Evolutionary conservation across 1,139 yeast genomes (phyloP), one percentile per base, ranked within the genome.

Genomic region (Yamadazyma trypodendri): DNA sequence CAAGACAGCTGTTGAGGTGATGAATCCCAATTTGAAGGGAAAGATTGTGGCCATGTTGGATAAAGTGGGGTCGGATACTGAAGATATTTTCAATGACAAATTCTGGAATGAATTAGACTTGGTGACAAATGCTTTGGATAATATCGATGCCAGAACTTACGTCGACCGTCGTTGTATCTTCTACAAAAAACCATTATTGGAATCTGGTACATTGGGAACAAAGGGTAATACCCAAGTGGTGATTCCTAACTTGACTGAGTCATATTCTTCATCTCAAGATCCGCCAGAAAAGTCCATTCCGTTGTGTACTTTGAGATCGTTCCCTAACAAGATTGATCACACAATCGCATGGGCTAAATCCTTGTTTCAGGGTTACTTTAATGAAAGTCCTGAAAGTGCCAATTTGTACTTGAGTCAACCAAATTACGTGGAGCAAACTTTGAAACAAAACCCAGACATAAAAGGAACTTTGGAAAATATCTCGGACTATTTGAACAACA

Each of bases 341-440:
- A 94, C 99, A 1, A 92, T 92, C 66, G 97, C 98, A 11, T 92
- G 99, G 99, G 96, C 97, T 17, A 92, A 94, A 68, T 82, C 90
- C 16, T 73, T 89, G 55, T 92, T 92, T 75, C 95, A 86, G 70
- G 96, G 94, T n/a, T 87, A 81, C 58, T 92, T 92, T 61, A 75
- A 81, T 29, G 96, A 92, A 45, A 77, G 90, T 20, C 94, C 96
- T 18, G 96, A 88, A 63, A 88, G 89, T 53, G 97, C 90, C 41
- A 92, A 92, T 61, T 67, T 88, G 56, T 92, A 89, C 61, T 70
- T 94, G 58, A 75, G 92, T 32, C 97, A 92, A 63, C 95, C 97
- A 46, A 85, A 89, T 65, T 92, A 84, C 60, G 89, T 92, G 34
- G 97, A 92, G 63, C 81, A 82, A 46, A 84, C 95, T 4, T 74